These are phyloP conservation scores for Micromonas commoda DNA, from an alignment of 139 green algal species.

Conservation along the genomic window DNA sequence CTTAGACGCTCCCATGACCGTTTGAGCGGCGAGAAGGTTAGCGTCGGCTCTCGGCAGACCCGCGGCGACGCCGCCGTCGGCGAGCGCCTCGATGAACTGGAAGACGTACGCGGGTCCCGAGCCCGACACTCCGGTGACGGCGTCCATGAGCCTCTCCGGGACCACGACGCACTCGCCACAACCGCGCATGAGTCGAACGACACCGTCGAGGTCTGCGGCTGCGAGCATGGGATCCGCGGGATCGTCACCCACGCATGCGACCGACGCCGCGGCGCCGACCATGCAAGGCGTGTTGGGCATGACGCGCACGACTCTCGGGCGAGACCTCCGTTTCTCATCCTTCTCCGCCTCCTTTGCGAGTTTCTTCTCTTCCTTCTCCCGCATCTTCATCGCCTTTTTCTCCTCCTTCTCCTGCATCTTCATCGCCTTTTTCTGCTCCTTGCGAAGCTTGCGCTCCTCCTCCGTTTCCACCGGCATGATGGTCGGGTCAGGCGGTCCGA, in stretches of 20 bases:
- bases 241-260: conserved; percentile 74
- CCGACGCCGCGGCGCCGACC: conserved; percentile 79
- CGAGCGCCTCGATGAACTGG: conserved; percentile 88
- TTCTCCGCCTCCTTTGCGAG: no score
- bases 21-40: conserved; percentile 68
- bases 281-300: conserved; percentile 98
- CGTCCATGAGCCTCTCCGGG: conserved; percentile 83
- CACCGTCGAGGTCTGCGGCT: conserved; percentile 54
- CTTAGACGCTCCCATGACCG: conserved; percentile 83
- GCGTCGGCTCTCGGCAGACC: conserved; percentile 82
- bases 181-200: conserved; percentile 33
- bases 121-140: conserved; percentile 84
- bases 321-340: background rate
- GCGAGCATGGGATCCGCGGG: no score
- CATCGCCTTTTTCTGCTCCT: background rate
- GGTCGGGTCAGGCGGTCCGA: no score
- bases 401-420: background rate
- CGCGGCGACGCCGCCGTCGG: conserved; percentile 79
- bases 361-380: no score
- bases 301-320: conserved; percentile 58
- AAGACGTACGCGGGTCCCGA: conserved; percentile 90
- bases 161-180: conserved; percentile 37
- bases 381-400: background rate
- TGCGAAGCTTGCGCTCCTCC: no score
- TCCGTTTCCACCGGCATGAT: no score